Conservation (phyloP, 805 yeast genomes). For the Zygosaccharomyces gambellarensis region DNA sequence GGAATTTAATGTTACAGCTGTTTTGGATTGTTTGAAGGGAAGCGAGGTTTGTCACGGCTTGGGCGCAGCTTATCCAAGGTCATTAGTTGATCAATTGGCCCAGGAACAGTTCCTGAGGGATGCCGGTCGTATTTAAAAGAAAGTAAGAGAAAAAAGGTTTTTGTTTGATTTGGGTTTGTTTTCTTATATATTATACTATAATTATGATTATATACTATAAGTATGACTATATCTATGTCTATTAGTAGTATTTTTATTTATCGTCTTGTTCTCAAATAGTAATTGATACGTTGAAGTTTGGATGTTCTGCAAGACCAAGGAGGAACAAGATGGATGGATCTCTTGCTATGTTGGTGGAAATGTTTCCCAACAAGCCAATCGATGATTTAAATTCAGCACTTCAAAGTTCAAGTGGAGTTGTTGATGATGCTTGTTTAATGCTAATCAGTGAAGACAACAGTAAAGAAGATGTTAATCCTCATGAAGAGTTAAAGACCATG, state of each 20-base stretch:
- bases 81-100: constrained; percentile 17
- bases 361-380: constrained; percentile 24
- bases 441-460: constrained; percentile 20
- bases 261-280: neutral
- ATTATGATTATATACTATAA: neutral
- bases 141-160: neutral
- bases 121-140: neutral
- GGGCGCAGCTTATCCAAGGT: constrained; percentile 43
- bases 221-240: neutral
- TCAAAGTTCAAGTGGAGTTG: constrained; percentile 17
- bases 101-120: neutral
- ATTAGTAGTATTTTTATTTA: neutral
- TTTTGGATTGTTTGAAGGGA: constrained; percentile 60
- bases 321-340: neutral
- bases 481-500: constrained; percentile 36
- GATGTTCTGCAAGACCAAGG: too few species aligned
- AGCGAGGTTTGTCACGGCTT: constrained; percentile 71
- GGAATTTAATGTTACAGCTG: constrained; percentile 50
- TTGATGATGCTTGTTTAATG: constrained; percentile 24
- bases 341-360: constrained; percentile 4
- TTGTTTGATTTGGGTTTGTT: neutral
- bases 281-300: too few species aligned
- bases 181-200: neutral
- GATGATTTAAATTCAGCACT: constrained; percentile 16
- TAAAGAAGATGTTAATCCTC: constrained; percentile 4